Evolutionary conservation across 2,329 filamentous ascomycete genomes (phyloP).

Genomic region (Orbilia blumenaviensis): DNA sequence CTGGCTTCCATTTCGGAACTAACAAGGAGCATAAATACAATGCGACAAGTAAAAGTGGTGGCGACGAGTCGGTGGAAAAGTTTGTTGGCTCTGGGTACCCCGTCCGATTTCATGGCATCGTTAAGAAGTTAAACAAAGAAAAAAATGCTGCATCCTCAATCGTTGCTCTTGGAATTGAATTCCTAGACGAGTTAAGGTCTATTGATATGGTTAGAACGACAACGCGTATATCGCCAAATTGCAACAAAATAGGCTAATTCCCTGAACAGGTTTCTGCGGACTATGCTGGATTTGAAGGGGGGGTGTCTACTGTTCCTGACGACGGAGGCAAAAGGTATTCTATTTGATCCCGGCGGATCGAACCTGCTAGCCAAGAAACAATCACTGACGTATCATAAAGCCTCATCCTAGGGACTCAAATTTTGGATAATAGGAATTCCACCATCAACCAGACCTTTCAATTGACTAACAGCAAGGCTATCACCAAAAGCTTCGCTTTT

Average conservation of each 20-base stretch:
- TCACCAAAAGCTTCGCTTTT: slow-evolving; percentile 33
- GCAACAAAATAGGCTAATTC: neutral
- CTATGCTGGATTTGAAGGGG: slow-evolving; percentile 32
- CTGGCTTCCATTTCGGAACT: slow-evolving; percentile 39
- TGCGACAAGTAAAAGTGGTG: slow-evolving; percentile 32
- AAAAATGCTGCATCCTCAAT: slow-evolving; percentile 10
- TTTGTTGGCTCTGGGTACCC: slow-evolving; percentile 40
- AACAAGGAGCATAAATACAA: slow-evolving; percentile 33
- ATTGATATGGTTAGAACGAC: slow-evolving; percentile 39
- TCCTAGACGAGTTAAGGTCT: slow-evolving; percentile 27
- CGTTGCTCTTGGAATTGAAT: slow-evolving; percentile 37
- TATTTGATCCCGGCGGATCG: too few relatives aligned
- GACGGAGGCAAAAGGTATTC: slow-evolving; percentile 35
- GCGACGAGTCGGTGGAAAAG: slow-evolving; percentile 12
- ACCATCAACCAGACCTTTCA: slow-evolving; percentile 43
- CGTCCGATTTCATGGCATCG: slow-evolving; percentile 36
- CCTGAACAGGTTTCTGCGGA: slow-evolving; percentile 31
- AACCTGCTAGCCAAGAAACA: too few relatives aligned
- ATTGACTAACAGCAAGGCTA: slow-evolving; percentile 31
- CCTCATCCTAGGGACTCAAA: slow-evolving; percentile 39
- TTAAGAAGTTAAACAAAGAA: slow-evolving; percentile 29
- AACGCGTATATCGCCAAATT: neutral
- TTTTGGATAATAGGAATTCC: slow-evolving; percentile 45
- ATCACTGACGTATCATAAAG: slow-evolving; percentile 18
- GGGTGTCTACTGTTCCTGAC: slow-evolving; percentile 16